Evolutionary conservation across 2,329 filamentous ascomycete species (phyloP), one percentile per base, ranked within the genome.

Genomic region (Chlorencoelia australis): DNA sequence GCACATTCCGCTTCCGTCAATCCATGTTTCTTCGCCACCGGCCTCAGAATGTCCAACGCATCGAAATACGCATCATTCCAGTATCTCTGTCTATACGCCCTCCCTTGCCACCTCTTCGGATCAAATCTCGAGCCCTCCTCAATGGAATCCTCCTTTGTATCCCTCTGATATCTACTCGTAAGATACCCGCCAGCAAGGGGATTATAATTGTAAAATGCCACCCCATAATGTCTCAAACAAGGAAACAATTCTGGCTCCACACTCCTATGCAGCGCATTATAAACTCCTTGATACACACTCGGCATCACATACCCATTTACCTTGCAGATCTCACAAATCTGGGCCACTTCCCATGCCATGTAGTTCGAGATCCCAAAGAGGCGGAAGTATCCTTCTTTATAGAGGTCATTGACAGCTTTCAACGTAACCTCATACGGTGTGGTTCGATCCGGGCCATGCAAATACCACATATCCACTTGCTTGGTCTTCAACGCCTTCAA

Each of bases 1-100:
- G 82, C 82, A n/a, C 72, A 76, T 62, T 91, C 84, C 28, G 86
- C 69, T 55, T 85, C 60, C 2, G 73, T 78, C 45, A 88, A 55
- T 1, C 69, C 72, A 52, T 84, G 69, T 59, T 81, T 79, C 47
- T 75, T 62, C 1, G 75, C 70, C 1, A 77, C 81, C 4, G 68
- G 64, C 59, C 87, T 79, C 44, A 89, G 71, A 30, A 79, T 59
- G 41, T 69, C 65, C 22, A 91, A 62, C 2, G 84, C 81, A 35
- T 78, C 67, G 48, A 79, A 79, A 2, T 68, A 75, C 0, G 65
- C 60, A 43, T 76, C 69, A 40, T 71, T 72, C 60, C 77, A 79
- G 55, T 80, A 80, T 5, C 72, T 62, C 3, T 59, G 53, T 11
- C 71, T 65, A 49, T 77, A 75, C 47, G 64, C 59, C 13, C 43